phyloP scores from a whole-genome alignment of 768 basidiomycete genomes.

The Calocybe indica region DNA sequence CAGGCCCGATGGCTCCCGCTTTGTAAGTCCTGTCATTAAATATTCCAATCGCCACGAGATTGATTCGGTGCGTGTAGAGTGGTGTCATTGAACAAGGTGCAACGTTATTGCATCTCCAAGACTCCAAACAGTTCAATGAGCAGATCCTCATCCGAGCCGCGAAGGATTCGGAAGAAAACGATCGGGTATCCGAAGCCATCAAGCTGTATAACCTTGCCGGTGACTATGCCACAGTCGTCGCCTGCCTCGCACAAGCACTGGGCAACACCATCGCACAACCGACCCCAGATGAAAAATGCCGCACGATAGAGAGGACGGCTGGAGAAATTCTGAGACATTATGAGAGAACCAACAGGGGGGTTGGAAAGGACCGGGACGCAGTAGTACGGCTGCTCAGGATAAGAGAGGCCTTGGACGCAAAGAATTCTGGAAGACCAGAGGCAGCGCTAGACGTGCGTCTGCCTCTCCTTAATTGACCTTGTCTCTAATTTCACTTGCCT shows the following conservation, averaged over 20 bases:
- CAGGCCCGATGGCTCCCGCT: constrained; percentile 81
- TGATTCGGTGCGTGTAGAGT: constrained; percentile 37
- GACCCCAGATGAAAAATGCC: constrained; percentile 54
- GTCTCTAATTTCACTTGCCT: neutral
- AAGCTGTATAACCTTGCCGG: constrained; percentile 94
- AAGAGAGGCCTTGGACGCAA: constrained; percentile 74
- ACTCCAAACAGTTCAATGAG: constrained; percentile 65
- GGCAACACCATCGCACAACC: constrained; percentile 77
- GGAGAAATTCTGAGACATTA: constrained; percentile 76
- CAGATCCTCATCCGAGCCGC: constrained; percentile 84
- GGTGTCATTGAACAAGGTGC: constrained; percentile 86
- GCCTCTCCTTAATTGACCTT: neutral
- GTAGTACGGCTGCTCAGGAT: constrained; percentile 72
- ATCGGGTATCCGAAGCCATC: constrained; percentile 85
- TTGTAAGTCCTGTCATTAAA: constrained; percentile 45
- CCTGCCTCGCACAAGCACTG: constrained; percentile 81
- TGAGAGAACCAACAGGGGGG: constrained; percentile 67
- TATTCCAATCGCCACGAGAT: neutral
- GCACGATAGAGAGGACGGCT: constrained; percentile 67
- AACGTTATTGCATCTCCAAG: constrained; percentile 64
- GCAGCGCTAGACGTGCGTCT: constrained; percentile 71
- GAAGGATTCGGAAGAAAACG: constrained; percentile 73
- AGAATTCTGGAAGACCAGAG: constrained; percentile 67
- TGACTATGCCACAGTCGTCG: constrained; percentile 82
- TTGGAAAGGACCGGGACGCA: constrained; percentile 68